Percentiles rank a stretch among this genome's conserved stretches.
Evolutionary conservation across 495 filamentous ascomycete genomes (phyloP).

Genomic region (Rhypophila decipiens): DNA sequence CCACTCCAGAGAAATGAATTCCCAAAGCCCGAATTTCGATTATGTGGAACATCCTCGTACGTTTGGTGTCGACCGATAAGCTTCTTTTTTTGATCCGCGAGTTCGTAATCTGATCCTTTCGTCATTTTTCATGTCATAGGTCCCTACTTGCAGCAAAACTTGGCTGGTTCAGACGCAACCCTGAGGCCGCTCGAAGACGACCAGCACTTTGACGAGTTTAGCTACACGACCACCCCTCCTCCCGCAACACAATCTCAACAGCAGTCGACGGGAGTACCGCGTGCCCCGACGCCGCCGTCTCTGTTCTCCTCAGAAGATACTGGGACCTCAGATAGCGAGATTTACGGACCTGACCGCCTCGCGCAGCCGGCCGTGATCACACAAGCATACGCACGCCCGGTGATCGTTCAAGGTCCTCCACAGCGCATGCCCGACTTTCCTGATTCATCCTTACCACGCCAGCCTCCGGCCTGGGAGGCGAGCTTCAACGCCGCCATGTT

Average conservation of each 20-base stretch:
- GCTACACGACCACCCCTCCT: constrained; percentile 10
- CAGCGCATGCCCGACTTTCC: constrained; percentile 16
- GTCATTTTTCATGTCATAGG: constrained; percentile 3
- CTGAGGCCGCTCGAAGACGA: constrained; percentile 1
- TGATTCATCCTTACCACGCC: constrained; percentile 1
- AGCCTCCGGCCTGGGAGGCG: constrained; percentile 22
- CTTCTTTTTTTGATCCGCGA: not conserved
- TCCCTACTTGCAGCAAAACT: constrained; percentile 8
- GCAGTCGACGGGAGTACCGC: constrained; percentile 20
- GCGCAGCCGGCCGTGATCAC: constrained; percentile 22
- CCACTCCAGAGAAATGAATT: constrained; percentile 15
- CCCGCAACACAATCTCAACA: constrained; percentile 13
- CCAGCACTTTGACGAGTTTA: not conserved
- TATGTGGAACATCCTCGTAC: constrained; percentile 25
- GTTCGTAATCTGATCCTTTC: not conserved
- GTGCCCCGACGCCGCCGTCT: constrained; percentile 27
- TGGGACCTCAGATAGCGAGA: constrained; percentile 30
- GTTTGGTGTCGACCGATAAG: constrained; percentile 5
- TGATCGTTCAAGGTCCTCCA: constrained; percentile 21
- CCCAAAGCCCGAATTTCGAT: constrained; percentile 17
- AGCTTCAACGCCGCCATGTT: constrained; percentile 22
- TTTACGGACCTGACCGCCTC: constrained; percentile 28
- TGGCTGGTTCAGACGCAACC: constrained; percentile 4
- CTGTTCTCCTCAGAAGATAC: constrained; percentile 18
- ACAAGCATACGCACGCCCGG: constrained; percentile 22